These are phyloP conservation scores for Lolium rigidum DNA, from an alignment of 176 grass and related monocot species.

Conservation along the genomic window DNA sequence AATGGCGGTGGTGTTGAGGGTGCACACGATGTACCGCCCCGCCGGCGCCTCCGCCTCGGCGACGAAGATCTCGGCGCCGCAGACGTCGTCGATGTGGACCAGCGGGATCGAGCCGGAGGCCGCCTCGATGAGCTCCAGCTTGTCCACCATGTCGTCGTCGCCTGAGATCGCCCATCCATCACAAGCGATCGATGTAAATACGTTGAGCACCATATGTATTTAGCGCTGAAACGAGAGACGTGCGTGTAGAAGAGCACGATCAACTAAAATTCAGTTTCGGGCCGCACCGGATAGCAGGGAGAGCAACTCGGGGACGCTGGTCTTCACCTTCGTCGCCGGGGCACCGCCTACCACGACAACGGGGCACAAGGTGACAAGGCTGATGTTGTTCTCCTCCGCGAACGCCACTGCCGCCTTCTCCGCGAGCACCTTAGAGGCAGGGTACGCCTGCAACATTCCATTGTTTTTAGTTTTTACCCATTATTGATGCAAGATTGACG, in stretches of 20 bases:
- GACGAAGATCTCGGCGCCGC: constrained; percentile 67
- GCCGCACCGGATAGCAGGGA: constrained; percentile 61
- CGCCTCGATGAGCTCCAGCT: constrained; percentile 47
- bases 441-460: constrained; percentile 57
- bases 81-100: constrained; percentile 63
- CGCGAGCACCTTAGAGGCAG: constrained; percentile 49
- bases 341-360: constrained; percentile 46
- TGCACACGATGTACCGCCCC: constrained; percentile 59
- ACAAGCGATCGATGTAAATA: background rate
- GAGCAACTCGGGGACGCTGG: constrained; percentile 40
- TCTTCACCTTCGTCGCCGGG: background rate
- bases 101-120: constrained; percentile 50
- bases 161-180: constrained; percentile 33
- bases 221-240: too few relatives aligned
- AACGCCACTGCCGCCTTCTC: constrained; percentile 68
- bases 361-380: constrained; percentile 61
- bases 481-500: too few relatives aligned
- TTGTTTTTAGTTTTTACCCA: background rate
- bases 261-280: background rate
- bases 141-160: constrained; percentile 36
- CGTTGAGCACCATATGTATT: background rate
- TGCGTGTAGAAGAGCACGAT: background rate
- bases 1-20: constrained; percentile 46
- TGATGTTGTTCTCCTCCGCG: constrained; percentile 58
- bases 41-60: constrained; percentile 47